Conservation (phyloP, 352 stramenopile species). For the Phytophthora syringae region DNA sequence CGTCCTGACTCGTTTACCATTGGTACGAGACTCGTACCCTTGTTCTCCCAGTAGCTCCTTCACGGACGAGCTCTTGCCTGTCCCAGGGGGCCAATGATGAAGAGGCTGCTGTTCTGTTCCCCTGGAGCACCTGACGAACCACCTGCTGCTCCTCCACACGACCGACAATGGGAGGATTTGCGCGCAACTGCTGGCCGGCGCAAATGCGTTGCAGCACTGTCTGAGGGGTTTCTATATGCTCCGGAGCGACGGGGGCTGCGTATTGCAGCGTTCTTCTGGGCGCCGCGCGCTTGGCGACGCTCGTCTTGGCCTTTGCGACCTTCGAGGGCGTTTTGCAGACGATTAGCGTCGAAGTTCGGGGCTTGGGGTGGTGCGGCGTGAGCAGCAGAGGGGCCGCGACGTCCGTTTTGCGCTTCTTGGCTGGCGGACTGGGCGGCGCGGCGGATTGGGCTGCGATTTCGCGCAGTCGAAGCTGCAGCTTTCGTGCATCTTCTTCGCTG, state of each 20-base stretch:
- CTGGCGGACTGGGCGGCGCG: slow-evolving; percentile 13
- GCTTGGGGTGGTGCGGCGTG: slow-evolving; percentile 29
- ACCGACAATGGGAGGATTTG: slow-evolving; percentile 42
- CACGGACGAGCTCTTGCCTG: slow-evolving; percentile 73
- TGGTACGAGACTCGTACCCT: slow-evolving; percentile 29
- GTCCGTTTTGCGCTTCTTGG: slow-evolving; percentile 40
- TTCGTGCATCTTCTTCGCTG: slow-evolving; percentile 22
- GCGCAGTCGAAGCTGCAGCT: slow-evolving; percentile 25
- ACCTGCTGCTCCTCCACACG: slow-evolving; percentile 45
- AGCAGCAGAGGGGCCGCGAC: slow-evolving; percentile 24
- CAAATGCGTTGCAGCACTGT: slow-evolving; percentile 42
- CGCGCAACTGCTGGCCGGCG: slow-evolving; percentile 24
- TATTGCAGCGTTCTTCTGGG: slow-evolving; percentile 31
- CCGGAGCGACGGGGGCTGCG: background rate
- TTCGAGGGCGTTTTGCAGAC: slow-evolving; percentile 15
- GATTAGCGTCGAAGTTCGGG: slow-evolving; percentile 1
- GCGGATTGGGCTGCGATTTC: slow-evolving; percentile 6
- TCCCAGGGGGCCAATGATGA: slow-evolving; percentile 76
- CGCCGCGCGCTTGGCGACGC: slow-evolving; percentile 1
- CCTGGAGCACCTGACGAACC: slow-evolving; percentile 42
- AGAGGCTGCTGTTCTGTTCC: slow-evolving; percentile 43
- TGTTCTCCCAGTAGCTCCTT: slow-evolving; percentile 43
- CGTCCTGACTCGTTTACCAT: slow-evolving; percentile 12
- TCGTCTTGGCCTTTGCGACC: slow-evolving; percentile 3
- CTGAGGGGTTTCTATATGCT: slow-evolving; percentile 13